Evolutionary conservation across 1,139 yeast genomes (phyloP), one percentile per base, ranked within the genome.

Genomic region (Spathaspora sp.): DNA sequence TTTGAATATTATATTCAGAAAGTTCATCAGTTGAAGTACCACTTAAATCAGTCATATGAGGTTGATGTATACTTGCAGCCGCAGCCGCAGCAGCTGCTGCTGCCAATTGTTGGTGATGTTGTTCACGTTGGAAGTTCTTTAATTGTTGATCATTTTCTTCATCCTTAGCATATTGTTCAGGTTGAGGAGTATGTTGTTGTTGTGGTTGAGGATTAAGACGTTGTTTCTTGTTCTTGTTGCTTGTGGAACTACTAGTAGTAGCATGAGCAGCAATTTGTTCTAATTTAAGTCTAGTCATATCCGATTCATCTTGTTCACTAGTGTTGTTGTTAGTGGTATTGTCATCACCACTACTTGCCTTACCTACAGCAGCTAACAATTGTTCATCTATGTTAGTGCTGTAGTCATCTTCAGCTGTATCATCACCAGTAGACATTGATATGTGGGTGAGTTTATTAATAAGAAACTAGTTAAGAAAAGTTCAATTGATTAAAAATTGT

Each of bases 311-410:
- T 10, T 20, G 23, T 20, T 20, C 23, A 20, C 23, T 7, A 20
- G 23, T 4, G n/a, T n/a, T n/a, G n/a, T n/a, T n/a, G n/a, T n/a
- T n/a, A 20, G 23, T 20, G 7, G 7, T 20, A 24, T 58, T 60
- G 29, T 61, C 65, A 11, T 61, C 70, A 26, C 9, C 29, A 26
- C 9, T 26, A 10, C 65, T 51, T 64, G 70, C 49, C 68, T 34
- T 34, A 10, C 38, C 68, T 41, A 65, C 72, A 17, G 67, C 76
- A 41, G 65, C 62, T 42, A 73, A 64, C 47, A 74, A 63, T 56
- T 74, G 79, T 56, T 74, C 78, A 53, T 74, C 79, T 48, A 74
- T 74, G 56, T 72, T 73, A 52, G 65, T 65, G 44, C 76, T 59
- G 55, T 72, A 73, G 41, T 65, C 65, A 27, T 59, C 58, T 42